Base-by-base conservation (phyloP, 331 rosid genomes). In the Prunus yedoensis region DNA sequence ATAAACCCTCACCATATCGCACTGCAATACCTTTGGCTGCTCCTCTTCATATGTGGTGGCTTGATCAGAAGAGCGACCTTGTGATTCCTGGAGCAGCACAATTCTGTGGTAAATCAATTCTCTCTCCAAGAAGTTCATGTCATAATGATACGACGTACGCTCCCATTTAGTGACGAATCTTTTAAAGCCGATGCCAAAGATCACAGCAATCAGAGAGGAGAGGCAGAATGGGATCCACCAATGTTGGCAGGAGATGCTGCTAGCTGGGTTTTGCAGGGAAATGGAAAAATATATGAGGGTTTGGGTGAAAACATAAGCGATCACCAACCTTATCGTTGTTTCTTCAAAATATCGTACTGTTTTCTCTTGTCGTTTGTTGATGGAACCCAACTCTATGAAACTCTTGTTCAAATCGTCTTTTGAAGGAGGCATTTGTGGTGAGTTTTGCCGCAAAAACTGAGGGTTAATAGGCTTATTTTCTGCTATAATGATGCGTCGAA, bases 151-250 rank as follows among this genome's bases (percentile, higher is more conserved):
- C n/a, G 17, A 5, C 2, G 27, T 35, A 3, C 23, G 70, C 51
- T 65, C 16, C 70, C 70, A 65, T 38, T 35, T 65, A 4, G 16
- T 3, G 7, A 65, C 28, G 27, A 8, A 16, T 17, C 70, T 35
- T 17, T 7, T 8, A 16, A 38, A 65, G 5, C 51, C 9, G 16
- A 65, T n/a, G 27, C 3, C 70, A 20, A 65, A 65, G 51, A 65
- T 8, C 28, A n/a, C 16, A 10, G 16, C 14, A 16, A 17, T 3
- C 50, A 65, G 51, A 4, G 51, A 3, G 8, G 51, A 65, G 27
- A 65, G 51, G 50, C 50, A 65, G 70, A 35, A 65, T 32, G 70
- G 50, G 15, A 65, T 35, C 50, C 50, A 65, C 50, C 70, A 8
- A 17, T 2, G 27, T 35, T 35, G 25, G 50, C 70, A 65, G 0